Evolutionary conservation across 495 filamentous ascomycete species (phyloP), one percentile per base, ranked within the genome.

Genomic region (Tuber aestivum): DNA sequence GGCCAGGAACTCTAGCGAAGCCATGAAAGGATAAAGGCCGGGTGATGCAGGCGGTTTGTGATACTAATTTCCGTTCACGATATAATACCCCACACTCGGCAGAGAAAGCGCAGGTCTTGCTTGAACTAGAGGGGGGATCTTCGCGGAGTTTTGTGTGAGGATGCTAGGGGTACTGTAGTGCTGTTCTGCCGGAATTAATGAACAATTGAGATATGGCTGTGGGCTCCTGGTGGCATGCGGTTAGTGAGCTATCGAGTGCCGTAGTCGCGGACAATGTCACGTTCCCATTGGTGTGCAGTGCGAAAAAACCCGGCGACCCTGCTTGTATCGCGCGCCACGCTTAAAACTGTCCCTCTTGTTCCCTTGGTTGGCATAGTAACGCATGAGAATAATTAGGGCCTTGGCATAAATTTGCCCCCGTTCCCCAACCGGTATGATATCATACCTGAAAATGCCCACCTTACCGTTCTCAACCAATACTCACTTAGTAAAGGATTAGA

Each of bases 1-100:
- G 48, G 79, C 71, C 20, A 82, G 56, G 69, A 74, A 75, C 37
- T 45, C 71, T n/a, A 81, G 61, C 37, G 75, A 68, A n/a, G 40
- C 41, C 75, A 81, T 75, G 38, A 23, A 32, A 3, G 23, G 50
- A 10, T 21, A 18, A 72, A 45, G 61, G 35, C 40, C 27, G 44
- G 73, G 41, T 56, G 41, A 40, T 74, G 41, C 69, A 18, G 50
- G 75, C 27, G 69, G 35, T 42, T 80, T 10, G 35, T 41, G 72
- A 23, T 44, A 27, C 27, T 10, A 32, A 16, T 20, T 50, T 27
- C 14, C 32, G 44, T 68, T 73, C 38, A 16, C n/a, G 23, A n/a
- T 32, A 69, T 38, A 38, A 38, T 50, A 23, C 44, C 16, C 56
- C 38, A 44, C 27, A 27, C 56, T 45, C 20, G 41, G 23, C 41